Base-by-base conservation (phyloP, 1,284 basidiomycete species). In the Trametes versicolor region DNA sequence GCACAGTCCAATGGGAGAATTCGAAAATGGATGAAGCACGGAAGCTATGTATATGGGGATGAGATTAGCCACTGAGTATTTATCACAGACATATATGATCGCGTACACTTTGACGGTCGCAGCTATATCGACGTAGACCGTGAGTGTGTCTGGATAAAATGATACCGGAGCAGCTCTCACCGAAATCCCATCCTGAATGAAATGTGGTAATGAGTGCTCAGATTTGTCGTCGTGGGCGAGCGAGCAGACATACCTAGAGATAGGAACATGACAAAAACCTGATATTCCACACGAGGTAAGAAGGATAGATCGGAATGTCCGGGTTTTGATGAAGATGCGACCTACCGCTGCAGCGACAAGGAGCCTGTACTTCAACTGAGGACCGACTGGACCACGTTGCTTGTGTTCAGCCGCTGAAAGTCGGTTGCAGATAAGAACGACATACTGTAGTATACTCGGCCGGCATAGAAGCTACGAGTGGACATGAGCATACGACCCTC, bases 41-140 rank as follows among this genome's bases (percentile, higher is more conserved):
- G 45, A 58, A 58, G 9, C 56, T 58, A 29, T 19, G 29, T 12
- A 15, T 25, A 9, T 29, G 6, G 2, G 13, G 29, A 4, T 15
- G 15, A 25, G 10, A 12, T 23, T 4, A 4, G 23, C 43, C n/a
- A n/a, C n/a, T n/a, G n/a, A n/a, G n/a, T n/a, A n/a, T n/a, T n/a
- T n/a, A n/a, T n/a, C n/a, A n/a, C n/a, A n/a, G n/a, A n/a, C n/a
- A n/a, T 5, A 49, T 8, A 19, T 6, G 2, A 2, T 32, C 17
- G 17, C 43, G 17, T 49, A 58, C 56, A 48, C 56, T 39, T 58
- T 58, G 32, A 58, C 56, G 2, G 56, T 58, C 0, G 47, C 56
- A 25, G 29, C 56, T 58, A 8, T 4, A 2, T 27, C 15, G 12
- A 37, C 3, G 3, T 5, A n/a, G 13, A 27, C 5, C n/a, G 13